Evolutionary conservation across 306 rosid species (phyloP).

Genomic region (Acacia crassicarpa): DNA sequence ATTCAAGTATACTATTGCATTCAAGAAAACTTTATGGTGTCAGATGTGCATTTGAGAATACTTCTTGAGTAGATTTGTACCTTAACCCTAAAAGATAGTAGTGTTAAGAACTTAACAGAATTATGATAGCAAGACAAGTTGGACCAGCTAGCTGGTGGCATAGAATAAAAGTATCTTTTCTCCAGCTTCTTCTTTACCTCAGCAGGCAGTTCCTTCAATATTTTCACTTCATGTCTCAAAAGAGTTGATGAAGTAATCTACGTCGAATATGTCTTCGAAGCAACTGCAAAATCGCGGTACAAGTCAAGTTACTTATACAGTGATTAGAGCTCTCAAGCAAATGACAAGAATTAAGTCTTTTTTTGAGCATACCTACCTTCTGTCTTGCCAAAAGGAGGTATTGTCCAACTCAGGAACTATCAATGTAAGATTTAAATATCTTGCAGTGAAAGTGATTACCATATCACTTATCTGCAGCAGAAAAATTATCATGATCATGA

Average conservation of each 20-base stretch:
- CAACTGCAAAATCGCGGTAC: constrained; percentile 10
- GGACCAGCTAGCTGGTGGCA: constrained; percentile 75
- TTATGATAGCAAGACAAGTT: constrained; percentile 54
- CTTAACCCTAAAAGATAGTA: too few relatives aligned
- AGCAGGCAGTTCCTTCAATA: constrained; percentile 56
- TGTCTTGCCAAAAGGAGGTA: constrained; percentile 59
- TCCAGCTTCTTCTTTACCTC: constrained; percentile 42
- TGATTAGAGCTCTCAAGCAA: background rate
- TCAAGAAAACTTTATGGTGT: too few relatives aligned
- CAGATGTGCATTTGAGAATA: too few relatives aligned
- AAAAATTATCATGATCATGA: background rate
- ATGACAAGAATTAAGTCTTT: background rate
- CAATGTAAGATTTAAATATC: constrained; percentile 51
- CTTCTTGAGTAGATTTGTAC: too few relatives aligned
- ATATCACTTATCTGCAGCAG: constrained; percentile 60
- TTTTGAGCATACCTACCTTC: constrained; percentile 32
- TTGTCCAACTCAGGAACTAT: constrained; percentile 61
- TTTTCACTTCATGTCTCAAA: constrained; percentile 60
- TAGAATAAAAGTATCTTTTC: constrained; percentile 37
- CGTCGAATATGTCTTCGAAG: constrained; percentile 56
- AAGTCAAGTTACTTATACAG: background rate
- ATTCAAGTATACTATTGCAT: too few relatives aligned
- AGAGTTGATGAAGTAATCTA: constrained; percentile 58
- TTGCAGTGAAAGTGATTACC: constrained; percentile 61
- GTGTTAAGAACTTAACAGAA: constrained; percentile 37